Base-by-base conservation (phyloP, 2,329 filamentous ascomycete genomes). In the Eutypa lata region DNA sequence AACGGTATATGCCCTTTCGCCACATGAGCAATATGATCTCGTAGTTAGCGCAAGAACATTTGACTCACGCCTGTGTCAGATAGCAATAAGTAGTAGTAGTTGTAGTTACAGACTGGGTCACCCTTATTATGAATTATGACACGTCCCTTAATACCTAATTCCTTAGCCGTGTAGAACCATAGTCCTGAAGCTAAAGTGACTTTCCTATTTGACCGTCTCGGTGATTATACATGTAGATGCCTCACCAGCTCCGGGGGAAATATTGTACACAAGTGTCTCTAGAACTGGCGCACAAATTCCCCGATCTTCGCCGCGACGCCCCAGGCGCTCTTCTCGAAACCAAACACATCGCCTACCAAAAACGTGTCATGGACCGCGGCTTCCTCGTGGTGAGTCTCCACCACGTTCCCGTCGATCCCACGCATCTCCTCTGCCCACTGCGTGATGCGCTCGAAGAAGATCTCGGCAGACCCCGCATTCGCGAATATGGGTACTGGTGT, bases 371-470 rank as follows among this genome's bases (percentile, higher is more conserved):
- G 78, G 19, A 71, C 70, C 3, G 68, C 73, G 10, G 63, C 54
- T 47, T 70, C 57, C 57, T 75, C 73, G 3, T 74, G 63, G 56
- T 75, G 67, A 13, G 76, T 53, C 49, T 68, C 67, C 1, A 79
- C 21, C 11, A 44, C 42, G 37, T 65, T 66, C 5, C 58, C 56
- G 42, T 55, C 37, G 2, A 61, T 53, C 1, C 45, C 24, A 4
- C 38, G n/a, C 65, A 66, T 67, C 52, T 64, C 61, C 19, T 56
- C 82, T 44, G 87, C 80, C 87, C 87, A 89, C 65, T 79, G 83
- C 26, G 79, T 77, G 8, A 65, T 65, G 7, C 71, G 70, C 11
- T 67, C 53, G 57, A 67, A 66, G 40, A 74, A 62, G 2, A 73
- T 62, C 56, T 67, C 64, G 7, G 53, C 56, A 0, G 47, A 46